phyloP scores from a whole-genome alignment of 78 protist species.

The Cavenderia fasciculata region DNA sequence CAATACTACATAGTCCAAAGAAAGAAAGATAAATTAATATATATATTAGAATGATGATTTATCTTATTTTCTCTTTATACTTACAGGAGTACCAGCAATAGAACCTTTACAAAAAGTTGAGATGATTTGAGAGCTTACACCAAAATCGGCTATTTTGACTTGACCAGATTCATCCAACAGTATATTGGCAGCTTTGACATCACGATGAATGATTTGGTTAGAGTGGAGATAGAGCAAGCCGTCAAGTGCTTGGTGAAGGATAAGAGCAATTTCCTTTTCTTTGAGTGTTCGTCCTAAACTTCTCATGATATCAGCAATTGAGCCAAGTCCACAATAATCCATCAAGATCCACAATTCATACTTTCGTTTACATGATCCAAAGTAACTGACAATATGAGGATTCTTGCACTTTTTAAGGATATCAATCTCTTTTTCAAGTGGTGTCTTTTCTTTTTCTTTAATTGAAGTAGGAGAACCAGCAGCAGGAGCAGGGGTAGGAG shows the following conservation, averaged over 20 bases:
- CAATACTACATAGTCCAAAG: slow-evolving; percentile 54
- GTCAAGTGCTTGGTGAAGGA: slow-evolving; percentile 35
- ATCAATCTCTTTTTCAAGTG: slow-evolving; percentile 83
- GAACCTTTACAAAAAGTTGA: slow-evolving; percentile 72
- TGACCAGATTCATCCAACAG: slow-evolving; percentile 83
- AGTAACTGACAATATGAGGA: slow-evolving; percentile 66
- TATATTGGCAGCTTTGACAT: slow-evolving; percentile 89
- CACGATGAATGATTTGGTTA: slow-evolving; percentile 73
- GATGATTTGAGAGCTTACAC: slow-evolving; percentile 88
- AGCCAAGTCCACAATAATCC: slow-evolving; percentile 92
- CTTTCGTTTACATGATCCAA: slow-evolving; percentile 57
- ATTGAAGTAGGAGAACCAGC: too few species aligned
- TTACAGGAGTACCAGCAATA: slow-evolving; percentile 71
- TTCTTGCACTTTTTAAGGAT: slow-evolving; percentile 52
- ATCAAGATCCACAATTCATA: slow-evolving; percentile 90
- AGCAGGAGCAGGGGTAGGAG: too few species aligned
- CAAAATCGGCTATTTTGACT: slow-evolving; percentile 95
- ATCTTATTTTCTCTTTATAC: too few species aligned
- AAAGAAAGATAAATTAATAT: too few species aligned
- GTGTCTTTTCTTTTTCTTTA: slow-evolving; percentile 85
- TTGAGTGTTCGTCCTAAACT: slow-evolving; percentile 38
- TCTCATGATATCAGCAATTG: slow-evolving; percentile 81
- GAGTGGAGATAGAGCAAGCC: slow-evolving; percentile 69
- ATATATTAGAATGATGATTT: neutral
- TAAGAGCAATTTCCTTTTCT: slow-evolving; percentile 61